phyloP scores from a whole-genome alignment of 2,329 filamentous ascomycete genomes.

The Pseudogymnoascus sp. region DNA sequence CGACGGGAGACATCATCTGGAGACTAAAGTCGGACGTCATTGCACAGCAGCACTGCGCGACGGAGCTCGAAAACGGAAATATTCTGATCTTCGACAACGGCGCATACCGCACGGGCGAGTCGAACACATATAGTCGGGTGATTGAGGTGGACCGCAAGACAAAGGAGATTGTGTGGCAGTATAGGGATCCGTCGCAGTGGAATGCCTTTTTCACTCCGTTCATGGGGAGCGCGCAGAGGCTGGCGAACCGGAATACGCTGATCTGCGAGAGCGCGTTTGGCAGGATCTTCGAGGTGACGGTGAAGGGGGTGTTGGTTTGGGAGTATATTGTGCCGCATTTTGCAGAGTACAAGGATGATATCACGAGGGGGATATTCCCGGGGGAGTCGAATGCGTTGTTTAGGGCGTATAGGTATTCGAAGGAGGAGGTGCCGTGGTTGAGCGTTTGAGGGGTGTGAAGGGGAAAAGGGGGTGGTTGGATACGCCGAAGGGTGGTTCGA shows the following conservation, averaged over 20 bases:
- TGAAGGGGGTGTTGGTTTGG: conserved; percentile 34
- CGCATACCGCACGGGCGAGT: conserved; percentile 33
- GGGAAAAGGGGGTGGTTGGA: neutral
- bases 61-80: conserved; percentile 34
- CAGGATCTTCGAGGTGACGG: conserved; percentile 37
- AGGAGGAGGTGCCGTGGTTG: conserved; percentile 35
- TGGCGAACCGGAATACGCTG: conserved; percentile 36
- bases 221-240: conserved; percentile 38
- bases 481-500: too few species aligned
- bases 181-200: conserved; percentile 28
- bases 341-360: conserved; percentile 31
- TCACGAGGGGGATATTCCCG: conserved; percentile 33
- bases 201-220: conserved; percentile 35
- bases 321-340: conserved; percentile 38
- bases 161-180: conserved; percentile 38
- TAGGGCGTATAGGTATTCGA: conserved; percentile 36
- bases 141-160: conserved; percentile 32
- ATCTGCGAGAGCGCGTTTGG: conserved; percentile 37
- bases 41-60: conserved; percentile 38
- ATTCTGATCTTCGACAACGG: conserved; percentile 42
- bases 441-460: neutral
- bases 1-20: conserved; percentile 36
- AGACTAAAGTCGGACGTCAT: conserved; percentile 33
- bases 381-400: conserved; percentile 38
- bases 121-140: conserved; percentile 35